Evolutionary conservation across 352 stramenopile genomes (phyloP).

Genomic region (Globisporangium iwayamae): DNA sequence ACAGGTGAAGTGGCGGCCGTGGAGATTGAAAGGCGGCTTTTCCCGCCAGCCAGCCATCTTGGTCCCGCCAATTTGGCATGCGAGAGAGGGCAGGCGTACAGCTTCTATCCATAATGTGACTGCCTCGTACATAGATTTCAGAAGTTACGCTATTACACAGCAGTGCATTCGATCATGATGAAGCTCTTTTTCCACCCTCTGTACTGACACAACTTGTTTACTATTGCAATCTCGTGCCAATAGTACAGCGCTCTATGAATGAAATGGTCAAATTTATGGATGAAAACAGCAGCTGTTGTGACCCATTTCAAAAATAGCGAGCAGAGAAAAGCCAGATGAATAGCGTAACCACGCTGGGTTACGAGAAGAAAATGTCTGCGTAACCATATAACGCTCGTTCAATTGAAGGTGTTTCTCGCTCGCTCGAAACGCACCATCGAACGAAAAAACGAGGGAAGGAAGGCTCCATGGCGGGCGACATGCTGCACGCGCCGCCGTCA

Average conservation of each 20-base stretch:
- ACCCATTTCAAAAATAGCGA: background rate
- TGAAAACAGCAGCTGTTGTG: background rate
- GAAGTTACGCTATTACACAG: background rate
- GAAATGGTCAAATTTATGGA: background rate
- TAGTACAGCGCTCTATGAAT: background rate
- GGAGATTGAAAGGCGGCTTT: constrained; percentile 3
- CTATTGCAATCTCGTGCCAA: background rate
- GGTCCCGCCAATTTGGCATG: background rate
- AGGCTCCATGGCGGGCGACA: background rate
- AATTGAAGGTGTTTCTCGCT: constrained; percentile 2
- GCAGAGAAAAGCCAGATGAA: background rate
- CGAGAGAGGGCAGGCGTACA: background rate
- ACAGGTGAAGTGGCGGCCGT: background rate
- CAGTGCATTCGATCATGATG: background rate
- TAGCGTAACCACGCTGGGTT: background rate
- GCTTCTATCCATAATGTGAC: background rate
- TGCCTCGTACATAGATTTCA: background rate
- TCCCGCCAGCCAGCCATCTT: constrained; percentile 5
- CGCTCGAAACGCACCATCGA: background rate
- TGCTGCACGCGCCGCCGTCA: background rate
- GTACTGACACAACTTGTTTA: background rate
- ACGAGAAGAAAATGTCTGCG: background rate
- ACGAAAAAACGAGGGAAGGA: background rate
- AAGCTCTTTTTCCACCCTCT: background rate
- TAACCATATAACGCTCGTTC: background rate